Base-by-base conservation (phyloP, 306 rosid genomes). In the Prunus mongolica region DNA sequence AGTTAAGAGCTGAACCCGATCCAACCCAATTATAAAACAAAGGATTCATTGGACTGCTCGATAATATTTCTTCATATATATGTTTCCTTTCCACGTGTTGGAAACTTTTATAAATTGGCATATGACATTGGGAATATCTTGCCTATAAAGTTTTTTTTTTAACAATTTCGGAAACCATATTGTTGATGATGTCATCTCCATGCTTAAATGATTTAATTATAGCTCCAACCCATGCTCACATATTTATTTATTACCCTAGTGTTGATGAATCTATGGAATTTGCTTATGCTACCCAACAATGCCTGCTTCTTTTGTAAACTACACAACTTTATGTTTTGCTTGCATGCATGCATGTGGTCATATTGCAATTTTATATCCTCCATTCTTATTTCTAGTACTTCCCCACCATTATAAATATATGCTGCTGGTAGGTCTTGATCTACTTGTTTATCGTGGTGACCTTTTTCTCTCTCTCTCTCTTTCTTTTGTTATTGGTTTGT, bases 211-310 rank as follows among this genome's bases (percentile, higher is more conserved):
- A 69, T 67, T 81, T 54, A 69, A 63, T 71, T 64, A 55, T 73
- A 70, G 75, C 63, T 80, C 74, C 79, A 78, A 2, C 73, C 55
- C 81, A 84, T 84, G 79, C 78, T 84, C 58, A 49, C 54, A 28
- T 67, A 76, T 78, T 75, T 46, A 34, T 80, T 69, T 13, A 19
- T 57, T 67, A 50, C 73, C 18, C 38, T 69, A 64, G 83, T 69
- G 72, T 68, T 56, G 81, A 72, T 81, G 87, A 89, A 81, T 87
- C 80, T 80, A 71, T 71, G 58, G 81, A 78, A 81, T 80, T 79
- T 78, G 73, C 81, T 73, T 80, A n/a, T 71, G 55, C 76, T 45
- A 51, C 81, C 81, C 64, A 73, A 74, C 64, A 50, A 67, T 56
- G 72, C 69, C 52, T 65, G 18, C 73, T 65, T 72, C 20, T 65